Evolutionary conservation across 1,284 basidiomycete genomes (phyloP), one percentile per base, ranked within the genome.

Genomic region (Apiotrichum akiyoshidainum): DNA sequence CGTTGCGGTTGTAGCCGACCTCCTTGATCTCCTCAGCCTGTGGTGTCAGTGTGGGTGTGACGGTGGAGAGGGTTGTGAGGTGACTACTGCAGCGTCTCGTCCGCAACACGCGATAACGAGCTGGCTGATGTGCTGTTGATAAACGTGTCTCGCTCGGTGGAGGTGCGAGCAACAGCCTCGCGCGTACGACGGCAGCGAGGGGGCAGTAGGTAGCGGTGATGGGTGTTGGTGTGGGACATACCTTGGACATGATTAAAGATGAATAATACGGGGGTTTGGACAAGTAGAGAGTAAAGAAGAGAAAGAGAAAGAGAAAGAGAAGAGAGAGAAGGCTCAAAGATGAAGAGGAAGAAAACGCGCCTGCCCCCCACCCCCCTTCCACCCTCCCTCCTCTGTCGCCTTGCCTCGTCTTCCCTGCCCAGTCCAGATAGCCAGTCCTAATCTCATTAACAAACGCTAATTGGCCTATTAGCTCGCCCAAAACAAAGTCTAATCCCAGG

Each of bases 1-100:
- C 90, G 69, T 93, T 92, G 57, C 87, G 84, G 69, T 87, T 77
- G 77, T 87, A 86, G 54, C 91, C 91, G 52, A 94, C 90, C 46
- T 55, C 56, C 10, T 21, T 45, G 53, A 63, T 60, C 22, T 58
- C 52, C 42, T 50, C 50, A 19, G 49, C 41, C 35, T 49, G 46
- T 33, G 51, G n/a, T 34, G 40, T 33, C 6, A 35, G 17, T 46
- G 13, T 31, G 4, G 4, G 7, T 8, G 21, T 12, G 9, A 26
- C 19, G 44, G 21, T 21, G 11, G 9, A 12, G 44, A 16, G 8
- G 8, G 14, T 3, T 17, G n/a, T n/a, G 40, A 41, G 14, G 40
- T 41, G 16, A 9, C 40, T n/a, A 16, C 16, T 41, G 16, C 40
- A 41, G 16, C 13, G 12, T 11, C 12, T 37, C 37, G 11, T 4